A percentile compares a stretch with the other conserved stretches of the same genome.
Conservation (phyloP, 1,284 basidiomycete species). For the Boletus semigastroideus region DNA sequence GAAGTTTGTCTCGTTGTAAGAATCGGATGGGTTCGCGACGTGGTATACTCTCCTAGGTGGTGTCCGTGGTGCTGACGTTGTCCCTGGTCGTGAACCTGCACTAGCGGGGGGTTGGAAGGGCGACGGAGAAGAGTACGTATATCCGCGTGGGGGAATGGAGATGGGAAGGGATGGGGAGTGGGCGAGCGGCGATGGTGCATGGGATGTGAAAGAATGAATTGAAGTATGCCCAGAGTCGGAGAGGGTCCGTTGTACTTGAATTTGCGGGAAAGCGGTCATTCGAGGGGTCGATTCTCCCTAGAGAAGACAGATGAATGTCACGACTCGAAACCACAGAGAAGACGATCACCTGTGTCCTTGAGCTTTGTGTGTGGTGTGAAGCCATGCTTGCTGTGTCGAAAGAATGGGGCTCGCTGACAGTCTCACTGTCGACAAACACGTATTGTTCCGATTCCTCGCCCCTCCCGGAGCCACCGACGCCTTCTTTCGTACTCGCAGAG, state of each 20-base stretch:
- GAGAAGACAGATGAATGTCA: not conserved
- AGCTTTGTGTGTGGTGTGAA: slow-evolving; percentile 14
- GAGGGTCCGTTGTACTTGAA: slow-evolving; percentile 23
- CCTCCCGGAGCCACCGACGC: not conserved
- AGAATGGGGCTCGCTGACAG: slow-evolving; percentile 20
- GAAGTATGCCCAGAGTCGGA: slow-evolving; percentile 22
- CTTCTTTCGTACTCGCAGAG: slow-evolving; percentile 9
- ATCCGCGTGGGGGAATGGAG: slow-evolving; percentile 17
- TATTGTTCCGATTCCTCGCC: slow-evolving; percentile 24
- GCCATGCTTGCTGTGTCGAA: slow-evolving; percentile 23
- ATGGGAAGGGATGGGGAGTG: slow-evolving; percentile 27
- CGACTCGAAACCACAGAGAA: not conserved
- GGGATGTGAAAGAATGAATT: slow-evolving; percentile 5
- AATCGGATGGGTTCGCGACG: slow-evolving; percentile 39
- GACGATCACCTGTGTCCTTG: slow-evolving; percentile 18
- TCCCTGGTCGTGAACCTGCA: slow-evolving; percentile 3
- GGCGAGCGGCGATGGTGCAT: slow-evolving; percentile 25
- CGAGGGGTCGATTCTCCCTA: slow-evolving; percentile 19
- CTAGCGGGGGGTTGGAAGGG: slow-evolving; percentile 9
- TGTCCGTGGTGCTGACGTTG: slow-evolving; percentile 28
- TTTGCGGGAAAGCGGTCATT: slow-evolving; percentile 21
- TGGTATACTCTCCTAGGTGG: slow-evolving; percentile 39
- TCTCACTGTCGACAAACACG: slow-evolving; percentile 23
- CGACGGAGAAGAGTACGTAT: slow-evolving; percentile 16
- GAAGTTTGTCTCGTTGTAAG: slow-evolving; percentile 18